Evolutionary conservation across 208 protist genomes (phyloP).

Genomic region (Eutreptiella sp.): DNA sequence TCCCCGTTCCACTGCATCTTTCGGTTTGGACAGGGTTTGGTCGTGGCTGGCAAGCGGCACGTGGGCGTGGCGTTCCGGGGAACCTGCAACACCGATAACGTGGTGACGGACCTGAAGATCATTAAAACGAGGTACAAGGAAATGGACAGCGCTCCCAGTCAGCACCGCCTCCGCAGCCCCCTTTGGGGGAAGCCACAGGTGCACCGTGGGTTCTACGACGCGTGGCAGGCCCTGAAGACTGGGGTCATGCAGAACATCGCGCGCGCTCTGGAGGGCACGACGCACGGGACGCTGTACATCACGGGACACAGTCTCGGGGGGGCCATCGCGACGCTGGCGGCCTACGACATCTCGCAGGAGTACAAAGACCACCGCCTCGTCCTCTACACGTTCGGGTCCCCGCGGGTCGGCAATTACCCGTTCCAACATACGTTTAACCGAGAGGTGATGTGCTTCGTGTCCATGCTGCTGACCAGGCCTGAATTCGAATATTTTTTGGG

Average conservation of each 20-base stretch:
- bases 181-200: conserved; percentile 8
- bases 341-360: conserved; percentile 31
- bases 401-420: not conserved
- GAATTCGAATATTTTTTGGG: too few species aligned
- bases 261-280: not conserved
- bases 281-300: conserved; percentile 7
- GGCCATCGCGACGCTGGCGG: conserved; percentile 12
- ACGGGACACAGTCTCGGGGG: conserved; percentile 25
- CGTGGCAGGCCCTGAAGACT: not conserved
- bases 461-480: too few species aligned
- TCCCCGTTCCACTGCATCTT: too few species aligned
- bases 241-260: conserved; percentile 2
- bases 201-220: conserved; percentile 14
- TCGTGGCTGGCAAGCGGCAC: not conserved
- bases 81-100: conserved; percentile 19
- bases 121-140: not conserved
- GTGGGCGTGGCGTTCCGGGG: conserved; percentile 13
- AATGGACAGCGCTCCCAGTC: conserved; percentile 9
- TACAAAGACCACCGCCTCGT: too few species aligned
- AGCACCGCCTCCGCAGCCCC: too few species aligned
- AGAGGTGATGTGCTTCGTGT: too few species aligned
- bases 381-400: not conserved
- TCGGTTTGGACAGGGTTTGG: too few species aligned
- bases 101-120: conserved; percentile 10
- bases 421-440: too few species aligned